These are phyloP conservation scores for Colletotrichum magnum DNA, from an alignment of 2,329 filamentous ascomycete species.

Conservation along the genomic window DNA sequence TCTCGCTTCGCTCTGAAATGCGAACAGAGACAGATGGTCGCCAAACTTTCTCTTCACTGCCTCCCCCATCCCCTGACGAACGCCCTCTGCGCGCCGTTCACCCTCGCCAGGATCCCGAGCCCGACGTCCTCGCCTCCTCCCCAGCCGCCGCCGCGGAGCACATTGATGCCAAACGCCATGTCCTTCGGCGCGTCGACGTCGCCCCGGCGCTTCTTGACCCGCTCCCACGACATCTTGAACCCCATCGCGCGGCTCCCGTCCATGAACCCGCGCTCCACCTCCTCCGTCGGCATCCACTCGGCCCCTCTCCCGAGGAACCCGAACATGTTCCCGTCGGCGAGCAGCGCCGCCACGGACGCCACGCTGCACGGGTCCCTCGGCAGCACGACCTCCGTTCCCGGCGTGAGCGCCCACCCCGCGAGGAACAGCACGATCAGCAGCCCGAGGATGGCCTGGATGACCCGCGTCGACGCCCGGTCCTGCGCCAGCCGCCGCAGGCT, in stretches of 20 bases:
- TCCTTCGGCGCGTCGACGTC: slow-evolving; percentile 17
- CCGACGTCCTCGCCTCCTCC: slow-evolving; percentile 41
- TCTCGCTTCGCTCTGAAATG: background rate
- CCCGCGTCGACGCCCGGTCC: slow-evolving; percentile 50
- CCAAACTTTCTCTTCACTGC: background rate
- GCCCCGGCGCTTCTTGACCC: slow-evolving; percentile 28
- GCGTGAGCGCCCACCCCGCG: slow-evolving; percentile 48
- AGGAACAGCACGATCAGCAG: slow-evolving; percentile 47
- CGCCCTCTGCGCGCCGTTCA: slow-evolving; percentile 37
- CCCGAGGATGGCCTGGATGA: slow-evolving; percentile 51
- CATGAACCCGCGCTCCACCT: slow-evolving; percentile 41
- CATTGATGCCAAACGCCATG: slow-evolving; percentile 39
- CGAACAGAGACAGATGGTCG: background rate
- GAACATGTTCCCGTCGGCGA: slow-evolving; percentile 55
- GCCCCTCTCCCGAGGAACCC: slow-evolving; percentile 46
- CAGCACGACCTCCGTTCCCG: slow-evolving; percentile 43
- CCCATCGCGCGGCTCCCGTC: slow-evolving; percentile 46
- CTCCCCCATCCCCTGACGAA: slow-evolving; percentile 33
- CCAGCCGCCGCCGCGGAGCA: slow-evolving; percentile 38
- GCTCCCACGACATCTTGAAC: slow-evolving; percentile 47
- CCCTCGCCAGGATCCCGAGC: slow-evolving; percentile 39
- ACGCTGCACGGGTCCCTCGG: slow-evolving; percentile 52
- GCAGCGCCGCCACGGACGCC: slow-evolving; percentile 53
- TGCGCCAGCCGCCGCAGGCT: slow-evolving; percentile 45
- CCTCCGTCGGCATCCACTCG: slow-evolving; percentile 45